Conservation (phyloP, 1,284 basidiomycete genomes). For the Rhodofomes roseus region DNA sequence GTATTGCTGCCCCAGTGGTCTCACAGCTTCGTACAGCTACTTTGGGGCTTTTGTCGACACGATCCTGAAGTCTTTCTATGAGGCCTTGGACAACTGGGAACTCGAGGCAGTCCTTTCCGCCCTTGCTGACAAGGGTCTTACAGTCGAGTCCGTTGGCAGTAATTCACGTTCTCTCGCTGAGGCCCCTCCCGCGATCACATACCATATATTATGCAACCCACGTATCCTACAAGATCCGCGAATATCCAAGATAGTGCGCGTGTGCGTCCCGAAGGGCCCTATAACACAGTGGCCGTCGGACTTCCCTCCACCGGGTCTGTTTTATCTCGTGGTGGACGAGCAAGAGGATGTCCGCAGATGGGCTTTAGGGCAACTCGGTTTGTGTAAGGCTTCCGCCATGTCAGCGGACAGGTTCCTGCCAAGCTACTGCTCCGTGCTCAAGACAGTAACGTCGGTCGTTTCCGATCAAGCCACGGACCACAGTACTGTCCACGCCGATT, state of each 20-base stretch:
- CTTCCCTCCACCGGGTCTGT: constrained; percentile 52
- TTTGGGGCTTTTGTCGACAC: constrained; percentile 56
- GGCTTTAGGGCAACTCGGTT: constrained; percentile 45
- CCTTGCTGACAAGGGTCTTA: constrained; percentile 36
- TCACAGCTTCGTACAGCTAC: constrained; percentile 55
- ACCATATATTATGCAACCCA: constrained; percentile 68
- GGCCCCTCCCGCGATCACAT: constrained; percentile 48
- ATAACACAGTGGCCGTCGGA: constrained; percentile 54
- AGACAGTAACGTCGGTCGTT: constrained; percentile 30
- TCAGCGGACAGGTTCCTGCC: constrained; percentile 40
- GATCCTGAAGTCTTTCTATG: constrained; percentile 56
- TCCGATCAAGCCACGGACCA: not conserved
- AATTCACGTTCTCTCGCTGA: constrained; percentile 32
- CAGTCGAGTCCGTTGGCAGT: constrained; percentile 14
- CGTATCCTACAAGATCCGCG: constrained; percentile 50
- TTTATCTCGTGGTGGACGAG: constrained; percentile 56
- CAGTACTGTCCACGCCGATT: not conserved
- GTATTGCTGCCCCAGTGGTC: not conserved
- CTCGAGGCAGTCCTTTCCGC: constrained; percentile 42
- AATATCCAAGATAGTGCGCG: constrained; percentile 44
- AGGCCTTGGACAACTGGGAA: constrained; percentile 69
- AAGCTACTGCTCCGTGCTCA: constrained; percentile 43
- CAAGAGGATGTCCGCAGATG: constrained; percentile 50
- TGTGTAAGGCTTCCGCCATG: constrained; percentile 43
- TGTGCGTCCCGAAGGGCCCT: constrained; percentile 32